These are phyloP conservation scores for Penicillium psychrosexuale DNA, from an alignment of 2,329 filamentous ascomycete genomes.

Conservation along the genomic window DNA sequence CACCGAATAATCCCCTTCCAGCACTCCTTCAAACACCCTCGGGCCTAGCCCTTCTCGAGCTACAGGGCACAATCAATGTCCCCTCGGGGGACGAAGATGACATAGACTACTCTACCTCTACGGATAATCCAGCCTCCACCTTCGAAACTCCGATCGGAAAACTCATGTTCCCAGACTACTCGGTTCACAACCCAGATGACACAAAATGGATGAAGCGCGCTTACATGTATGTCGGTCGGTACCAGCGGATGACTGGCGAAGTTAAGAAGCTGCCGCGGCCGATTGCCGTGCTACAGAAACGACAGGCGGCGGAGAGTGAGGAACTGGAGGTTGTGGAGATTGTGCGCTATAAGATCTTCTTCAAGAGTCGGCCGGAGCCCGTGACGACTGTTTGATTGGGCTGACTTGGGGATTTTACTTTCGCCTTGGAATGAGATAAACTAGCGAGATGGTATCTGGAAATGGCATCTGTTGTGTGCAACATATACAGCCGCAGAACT, in stretches of 20 bases:
- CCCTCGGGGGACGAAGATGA: constrained; percentile 45
- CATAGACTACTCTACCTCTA: constrained; percentile 19
- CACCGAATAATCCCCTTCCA: constrained; percentile 62
- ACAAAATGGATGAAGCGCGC: constrained; percentile 86
- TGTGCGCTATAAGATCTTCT: constrained; percentile 81
- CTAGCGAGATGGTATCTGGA: neutral
- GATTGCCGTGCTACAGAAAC: constrained; percentile 71
- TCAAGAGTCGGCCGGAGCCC: constrained; percentile 80
- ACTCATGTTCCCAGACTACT: constrained; percentile 74
- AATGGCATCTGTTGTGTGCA: neutral
- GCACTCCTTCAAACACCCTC: constrained; percentile 82
- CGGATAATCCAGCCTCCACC: constrained; percentile 11
- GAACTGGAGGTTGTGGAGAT: constrained; percentile 80
- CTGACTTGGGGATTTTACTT: neutral
- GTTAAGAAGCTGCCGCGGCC: constrained; percentile 80
- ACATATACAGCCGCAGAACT: neutral
- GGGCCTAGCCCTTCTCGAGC: constrained; percentile 83
- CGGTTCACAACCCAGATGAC: constrained; percentile 51
- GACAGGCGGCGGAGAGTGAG: constrained; percentile 37
- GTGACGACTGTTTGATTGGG: constrained; percentile 53
- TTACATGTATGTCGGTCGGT: constrained; percentile 81
- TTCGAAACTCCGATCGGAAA: constrained; percentile 62
- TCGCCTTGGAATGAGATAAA: neutral
- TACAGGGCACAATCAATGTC: constrained; percentile 86
- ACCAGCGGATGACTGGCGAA: constrained; percentile 86